Evolutionary conservation across 352 stramenopile genomes (phyloP).

Genomic region (Phytophthora rubi): DNA sequence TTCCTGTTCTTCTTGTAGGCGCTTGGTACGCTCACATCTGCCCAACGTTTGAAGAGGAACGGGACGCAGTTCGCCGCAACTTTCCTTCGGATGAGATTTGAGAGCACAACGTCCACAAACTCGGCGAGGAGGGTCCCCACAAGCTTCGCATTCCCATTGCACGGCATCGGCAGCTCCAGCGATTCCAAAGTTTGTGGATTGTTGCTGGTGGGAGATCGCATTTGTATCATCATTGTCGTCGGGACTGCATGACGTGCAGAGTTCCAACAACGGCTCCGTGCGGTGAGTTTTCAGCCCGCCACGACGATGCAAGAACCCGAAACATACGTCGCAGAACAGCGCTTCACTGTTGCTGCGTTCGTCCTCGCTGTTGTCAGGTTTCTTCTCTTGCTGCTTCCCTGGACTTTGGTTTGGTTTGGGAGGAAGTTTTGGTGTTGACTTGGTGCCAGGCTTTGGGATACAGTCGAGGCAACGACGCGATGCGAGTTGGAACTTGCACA

Average conservation of each 20-base stretch:
- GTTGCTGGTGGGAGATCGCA: neutral
- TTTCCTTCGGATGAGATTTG: constrained; percentile 48
- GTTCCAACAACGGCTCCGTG: constrained; percentile 47
- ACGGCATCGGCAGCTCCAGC: constrained; percentile 34
- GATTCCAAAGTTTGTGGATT: neutral
- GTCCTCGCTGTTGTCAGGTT: neutral
- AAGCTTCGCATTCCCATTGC: constrained; percentile 56
- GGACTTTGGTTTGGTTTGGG: neutral
- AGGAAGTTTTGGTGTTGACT: constrained; percentile 3
- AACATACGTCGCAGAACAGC: constrained; percentile 75
- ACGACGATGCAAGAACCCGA: constrained; percentile 57
- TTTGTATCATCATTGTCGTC: constrained; percentile 26
- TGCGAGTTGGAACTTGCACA: constrained; percentile 73
- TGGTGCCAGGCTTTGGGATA: constrained; percentile 16
- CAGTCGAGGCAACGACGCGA: constrained; percentile 59
- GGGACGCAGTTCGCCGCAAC: constrained; percentile 44
- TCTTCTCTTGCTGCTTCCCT: constrained; percentile 8
- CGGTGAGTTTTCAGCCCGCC: constrained; percentile 54
- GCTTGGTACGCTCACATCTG: constrained; percentile 49
- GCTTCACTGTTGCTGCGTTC: constrained; percentile 29
- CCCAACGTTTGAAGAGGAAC: constrained; percentile 45
- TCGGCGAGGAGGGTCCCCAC: constrained; percentile 29
- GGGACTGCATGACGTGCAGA: constrained; percentile 44
- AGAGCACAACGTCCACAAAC: constrained; percentile 55
- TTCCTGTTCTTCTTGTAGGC: constrained; percentile 42